phyloP scores from a whole-genome alignment of 1,284 basidiomycete genomes.

The Tylopilus sp. region DNA sequence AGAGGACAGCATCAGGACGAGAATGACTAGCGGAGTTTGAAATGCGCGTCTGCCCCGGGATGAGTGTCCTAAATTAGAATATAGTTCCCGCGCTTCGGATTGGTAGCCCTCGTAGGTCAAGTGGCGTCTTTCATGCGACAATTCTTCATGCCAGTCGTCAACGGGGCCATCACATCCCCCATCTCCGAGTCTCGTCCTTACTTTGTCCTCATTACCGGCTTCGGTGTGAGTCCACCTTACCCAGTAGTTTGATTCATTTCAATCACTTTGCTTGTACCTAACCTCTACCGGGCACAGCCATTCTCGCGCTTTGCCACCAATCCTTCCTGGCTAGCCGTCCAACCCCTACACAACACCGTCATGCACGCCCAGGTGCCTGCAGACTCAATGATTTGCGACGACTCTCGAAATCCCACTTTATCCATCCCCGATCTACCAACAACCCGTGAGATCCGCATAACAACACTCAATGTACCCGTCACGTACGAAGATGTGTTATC shows the following conservation, averaged over 20 bases:
- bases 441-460: conserved; percentile 52
- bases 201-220: conserved; percentile 56
- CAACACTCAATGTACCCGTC: conserved; percentile 57
- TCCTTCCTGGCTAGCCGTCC: conserved; percentile 62
- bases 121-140: neutral
- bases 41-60: neutral
- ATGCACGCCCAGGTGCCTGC: conserved; percentile 40
- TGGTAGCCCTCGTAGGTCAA: too few relatives aligned
- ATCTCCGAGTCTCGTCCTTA: conserved; percentile 25
- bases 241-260: conserved; percentile 21
- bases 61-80: neutral
- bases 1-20: conserved; percentile 32
- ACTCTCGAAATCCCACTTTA: conserved; percentile 2
- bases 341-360: conserved; percentile 51
- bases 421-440: conserved; percentile 3
- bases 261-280: conserved; percentile 9
- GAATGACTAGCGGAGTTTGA: conserved; percentile 2
- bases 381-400: conserved; percentile 6
- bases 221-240: conserved; percentile 47
- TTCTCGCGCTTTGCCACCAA: conserved; percentile 53
- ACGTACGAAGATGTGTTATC: conserved; percentile 59
- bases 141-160: conserved; percentile 25
- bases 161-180: conserved; percentile 9
- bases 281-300: conserved; percentile 40
- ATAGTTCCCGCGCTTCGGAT: conserved; percentile 12